A percentile compares a stretch with the other conserved stretches of the same genome.
Evolutionary conservation across 83 land plant species (phyloP).

Genomic region (Picea engelmannii): DNA sequence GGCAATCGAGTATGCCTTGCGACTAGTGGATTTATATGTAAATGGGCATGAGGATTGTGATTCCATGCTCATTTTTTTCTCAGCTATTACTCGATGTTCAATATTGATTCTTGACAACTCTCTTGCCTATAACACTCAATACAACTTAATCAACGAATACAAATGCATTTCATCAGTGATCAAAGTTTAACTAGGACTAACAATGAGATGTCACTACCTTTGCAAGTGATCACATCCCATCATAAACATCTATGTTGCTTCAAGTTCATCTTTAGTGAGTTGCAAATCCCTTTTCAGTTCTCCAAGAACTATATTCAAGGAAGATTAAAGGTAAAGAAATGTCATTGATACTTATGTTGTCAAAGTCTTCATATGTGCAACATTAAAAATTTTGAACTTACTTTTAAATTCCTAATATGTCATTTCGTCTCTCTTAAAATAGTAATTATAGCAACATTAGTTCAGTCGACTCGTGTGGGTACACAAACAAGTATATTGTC

Average conservation of each 20-base stretch:
- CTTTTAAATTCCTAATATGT: too few species aligned
- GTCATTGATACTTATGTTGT: slow-evolving; percentile 92
- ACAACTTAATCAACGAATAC: neutral
- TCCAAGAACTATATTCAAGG: slow-evolving; percentile 79
- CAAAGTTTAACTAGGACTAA: slow-evolving; percentile 91
- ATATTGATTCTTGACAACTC: too few species aligned
- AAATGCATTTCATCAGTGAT: slow-evolving; percentile 99
- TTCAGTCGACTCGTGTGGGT: too few species aligned
- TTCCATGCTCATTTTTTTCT: too few species aligned
- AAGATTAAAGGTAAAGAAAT: slow-evolving; percentile 73
- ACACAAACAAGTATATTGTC: too few species aligned
- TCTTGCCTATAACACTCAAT: too few species aligned
- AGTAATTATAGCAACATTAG: too few species aligned
- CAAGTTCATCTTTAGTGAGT: slow-evolving; percentile 88
- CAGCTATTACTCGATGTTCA: too few species aligned
- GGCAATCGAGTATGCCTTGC: too few species aligned
- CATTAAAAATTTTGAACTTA: slow-evolving; percentile 95
- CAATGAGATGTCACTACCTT: slow-evolving; percentile 95
- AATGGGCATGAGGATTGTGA: too few species aligned
- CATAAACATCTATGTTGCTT: slow-evolving; percentile 99
- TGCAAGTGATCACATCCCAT: slow-evolving; percentile 99
- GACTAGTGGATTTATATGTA: too few species aligned
- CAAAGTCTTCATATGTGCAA: slow-evolving; percentile 98
- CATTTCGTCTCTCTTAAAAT: too few species aligned
- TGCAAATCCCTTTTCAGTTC: slow-evolving; percentile 99